Base-by-base conservation (phyloP, 1,284 basidiomycete genomes). In the Malassezia japonica region DNA sequence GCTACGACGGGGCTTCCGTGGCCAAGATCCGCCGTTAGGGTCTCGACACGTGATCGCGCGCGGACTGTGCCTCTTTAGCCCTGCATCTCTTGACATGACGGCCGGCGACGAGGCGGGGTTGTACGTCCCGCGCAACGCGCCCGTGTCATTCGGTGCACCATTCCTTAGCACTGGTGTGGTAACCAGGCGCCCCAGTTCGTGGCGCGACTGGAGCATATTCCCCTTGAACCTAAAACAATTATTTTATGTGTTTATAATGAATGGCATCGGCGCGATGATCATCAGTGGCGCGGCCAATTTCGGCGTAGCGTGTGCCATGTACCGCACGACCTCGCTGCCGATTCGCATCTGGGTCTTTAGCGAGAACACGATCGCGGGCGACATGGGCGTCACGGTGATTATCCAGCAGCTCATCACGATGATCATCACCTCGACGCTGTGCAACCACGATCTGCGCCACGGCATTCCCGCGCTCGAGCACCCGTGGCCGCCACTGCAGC, bases 131-230 rank as follows among this genome's bases (percentile, higher is more conserved):
- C 18, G 39, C 23, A 36, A 39, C 21, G 46, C 21, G 24, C 23
- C 35, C 7, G 12, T 42, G 8, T 40, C 33, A 13, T n/a, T 51
- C 12, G 54, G 42, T 9, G 49, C 50, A 6, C 72, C 90, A 91
- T 82, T 87, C 86, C 56, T 43, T 76, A 67, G 21, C 25, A 33
- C 39, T 16, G 38, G 42, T 21, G n/a, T 46, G 6, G 47, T 48
- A 18, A 48, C 32, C 12, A 16, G 20, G 3, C 21, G 44, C 4
- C 13, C 25, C 4, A 46, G 39, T 28, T 46, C 45, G 1, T 50
- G 50, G 54, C 34, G 36, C 18, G 46, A 54, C 18, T 54, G 51
- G 51, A 18, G 6, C 6, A n/a, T 53, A 9, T 46, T 46, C 25
- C 51, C 55, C 13, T 9, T 53, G 18, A 25, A 20, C 6, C 27